Percentiles rank a stretch among this genome's conserved stretches.
phyloP scores from a whole-genome alignment of 306 rosid species.

The Dalbergia oliveri region DNA sequence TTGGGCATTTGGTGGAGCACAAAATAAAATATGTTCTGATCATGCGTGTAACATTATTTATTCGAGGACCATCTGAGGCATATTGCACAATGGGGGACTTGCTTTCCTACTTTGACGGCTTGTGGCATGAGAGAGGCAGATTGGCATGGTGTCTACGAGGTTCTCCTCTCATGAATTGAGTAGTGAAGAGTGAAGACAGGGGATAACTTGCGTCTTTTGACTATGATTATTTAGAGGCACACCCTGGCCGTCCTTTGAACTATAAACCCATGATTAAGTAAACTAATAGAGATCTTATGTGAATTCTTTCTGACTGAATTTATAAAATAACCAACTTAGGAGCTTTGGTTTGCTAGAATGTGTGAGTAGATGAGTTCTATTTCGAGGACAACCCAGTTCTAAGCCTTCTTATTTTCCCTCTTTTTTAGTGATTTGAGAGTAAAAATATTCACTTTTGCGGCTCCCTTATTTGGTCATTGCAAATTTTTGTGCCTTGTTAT shows the following conservation, averaged over 20 bases:
- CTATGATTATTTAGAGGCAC: not conserved
- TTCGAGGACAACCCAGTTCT: not conserved
- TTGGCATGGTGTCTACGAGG: conserved; percentile 27
- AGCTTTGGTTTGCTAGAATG: not conserved
- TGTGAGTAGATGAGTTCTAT: not conserved
- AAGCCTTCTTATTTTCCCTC: not conserved
- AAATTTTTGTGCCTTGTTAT: too few relatives aligned
- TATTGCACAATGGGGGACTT: not conserved
- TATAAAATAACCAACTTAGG: not conserved
- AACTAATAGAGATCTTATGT: not conserved
- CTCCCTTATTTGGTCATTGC: not conserved
- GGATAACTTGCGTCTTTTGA: not conserved
- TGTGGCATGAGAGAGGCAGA: not conserved
- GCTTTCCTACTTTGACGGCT: conserved; percentile 2
- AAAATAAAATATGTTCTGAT: not conserved
- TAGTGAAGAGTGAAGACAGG: not conserved
- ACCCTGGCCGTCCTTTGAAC: not conserved
- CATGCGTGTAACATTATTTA: not conserved
- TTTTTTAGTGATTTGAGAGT: not conserved
- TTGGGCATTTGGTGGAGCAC: conserved; percentile 32
- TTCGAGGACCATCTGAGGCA: conserved; percentile 13
- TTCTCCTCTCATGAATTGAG: conserved; percentile 6
- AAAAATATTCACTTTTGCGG: not conserved
- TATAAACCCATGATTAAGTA: too few relatives aligned
- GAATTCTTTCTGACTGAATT: not conserved